Evolutionary conservation across 305 asterid species (phyloP), one percentile per base, ranked within the genome.

Genomic region (Fraxinus sp.): DNA sequence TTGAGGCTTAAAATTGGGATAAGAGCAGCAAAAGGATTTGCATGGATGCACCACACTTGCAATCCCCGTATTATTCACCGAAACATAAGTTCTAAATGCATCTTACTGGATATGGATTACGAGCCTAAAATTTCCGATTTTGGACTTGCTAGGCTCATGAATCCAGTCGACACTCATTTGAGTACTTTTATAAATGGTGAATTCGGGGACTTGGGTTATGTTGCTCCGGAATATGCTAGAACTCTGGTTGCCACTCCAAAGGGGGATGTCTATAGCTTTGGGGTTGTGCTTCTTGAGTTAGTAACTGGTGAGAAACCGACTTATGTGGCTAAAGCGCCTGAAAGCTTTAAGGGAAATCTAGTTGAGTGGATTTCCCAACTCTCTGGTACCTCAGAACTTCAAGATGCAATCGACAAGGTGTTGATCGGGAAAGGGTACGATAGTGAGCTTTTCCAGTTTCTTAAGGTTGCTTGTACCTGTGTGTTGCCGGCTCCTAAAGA

Each of bases 41-140:
- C 98, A 0, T 92, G 93, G 94, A 95, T 95, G 74, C 98, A 95
- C 90, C 97, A 94, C 77, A 91, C 85, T 57, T 95, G 98, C 92
- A 95, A 92, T 18, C 98, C 98, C 0, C 91, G 98, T 2, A 92
- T 95, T 77, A 90, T 95, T 26, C 98, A 95, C 86, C 90, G 97
- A 8, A 95, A 95, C 75, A 87, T 93, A 28, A 95, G 99, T 81
- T 94, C 99, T 8, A 92, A 91, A 13, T 94, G 97, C 93, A 95
- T 94, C 79, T 85, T 95, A 71, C 86, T 95, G 28, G 97, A 95
- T 16, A 79, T 57, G 0, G 91, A 92, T 77, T 92, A 84, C 33
- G 97, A 93, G 43, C 96, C 98, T 71, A 95, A 89, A 79, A 95
- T 95, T 33, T 95, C 98, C 0, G 97, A 95, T 84, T 93, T 95